Percentiles rank a stretch among this genome's conserved stretches.
Evolutionary conservation across 495 filamentous ascomycete genomes (phyloP).

Genomic region (Xylona heveae): DNA sequence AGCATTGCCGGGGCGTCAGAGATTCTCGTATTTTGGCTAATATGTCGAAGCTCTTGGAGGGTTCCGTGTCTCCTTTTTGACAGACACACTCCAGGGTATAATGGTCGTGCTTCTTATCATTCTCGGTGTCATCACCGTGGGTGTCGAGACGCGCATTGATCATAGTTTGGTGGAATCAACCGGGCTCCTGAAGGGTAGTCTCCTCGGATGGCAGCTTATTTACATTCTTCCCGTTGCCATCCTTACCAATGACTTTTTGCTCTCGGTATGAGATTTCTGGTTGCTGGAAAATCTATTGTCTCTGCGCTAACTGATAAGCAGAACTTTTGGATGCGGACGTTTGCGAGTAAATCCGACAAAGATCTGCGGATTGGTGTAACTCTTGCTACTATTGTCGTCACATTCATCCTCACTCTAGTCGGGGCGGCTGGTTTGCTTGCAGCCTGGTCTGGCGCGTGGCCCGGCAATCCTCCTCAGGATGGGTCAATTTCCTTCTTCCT

Average conservation of each 20-base stretch:
- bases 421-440: slow-evolving; percentile 48
- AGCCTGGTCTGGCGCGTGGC: slow-evolving; percentile 45
- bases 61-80: slow-evolving; percentile 57
- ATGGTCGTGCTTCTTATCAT: slow-evolving; percentile 50
- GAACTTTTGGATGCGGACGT: slow-evolving; percentile 64
- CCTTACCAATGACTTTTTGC: slow-evolving; percentile 58
- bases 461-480: slow-evolving; percentile 25
- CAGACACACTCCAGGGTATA: slow-evolving; percentile 53
- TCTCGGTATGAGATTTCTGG: slow-evolving; percentile 19
- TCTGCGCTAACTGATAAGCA: background rate
- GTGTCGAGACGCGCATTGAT: slow-evolving; percentile 47
- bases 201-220: slow-evolving; percentile 57
- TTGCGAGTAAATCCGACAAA: slow-evolving; percentile 52
- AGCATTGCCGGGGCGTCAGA: slow-evolving; percentile 8
- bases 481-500: slow-evolving; percentile 54
- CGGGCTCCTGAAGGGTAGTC: slow-evolving; percentile 31
- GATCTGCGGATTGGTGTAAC: slow-evolving; percentile 49
- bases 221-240: slow-evolving; percentile 59
- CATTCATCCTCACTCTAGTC: slow-evolving; percentile 42
- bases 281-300: background rate
- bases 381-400: slow-evolving; percentile 36
- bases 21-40: slow-evolving; percentile 3
- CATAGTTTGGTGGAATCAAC: slow-evolving; percentile 37
- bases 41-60: slow-evolving; percentile 39
- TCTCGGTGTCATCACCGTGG: slow-evolving; percentile 48